phyloP scores from a whole-genome alignment of 106 monocot species.

The Cymbidium sinense region DNA sequence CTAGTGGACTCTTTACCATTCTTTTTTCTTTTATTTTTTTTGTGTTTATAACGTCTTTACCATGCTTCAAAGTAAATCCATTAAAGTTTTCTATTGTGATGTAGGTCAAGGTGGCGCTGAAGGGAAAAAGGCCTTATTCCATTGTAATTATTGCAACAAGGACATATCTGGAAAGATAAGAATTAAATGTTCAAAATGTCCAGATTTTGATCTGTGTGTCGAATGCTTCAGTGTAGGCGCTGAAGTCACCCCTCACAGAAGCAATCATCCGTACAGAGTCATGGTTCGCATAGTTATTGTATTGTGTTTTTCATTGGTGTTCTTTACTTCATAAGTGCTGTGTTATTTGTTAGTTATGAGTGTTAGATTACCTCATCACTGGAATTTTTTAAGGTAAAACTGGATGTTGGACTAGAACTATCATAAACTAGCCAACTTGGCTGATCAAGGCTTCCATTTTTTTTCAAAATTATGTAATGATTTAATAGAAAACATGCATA shows the following conservation, averaged over 20 bases:
- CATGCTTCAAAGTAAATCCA: neutral
- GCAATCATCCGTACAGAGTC: slow-evolving; percentile 92
- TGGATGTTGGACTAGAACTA: neutral
- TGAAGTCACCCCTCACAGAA: slow-evolving; percentile 93
- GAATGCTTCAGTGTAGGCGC: slow-evolving; percentile 98
- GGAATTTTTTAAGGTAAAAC: neutral
- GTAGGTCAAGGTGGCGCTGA: slow-evolving; percentile 57
- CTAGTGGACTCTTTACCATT: neutral
- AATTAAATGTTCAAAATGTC: slow-evolving; percentile 92
- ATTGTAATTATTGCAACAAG: slow-evolving; percentile 97
- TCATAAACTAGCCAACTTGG: neutral
- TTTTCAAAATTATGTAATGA: neutral
- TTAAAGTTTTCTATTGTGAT: neutral
- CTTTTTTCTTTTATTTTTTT: neutral
- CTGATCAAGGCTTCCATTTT: neutral
- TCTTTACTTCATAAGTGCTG: neutral
- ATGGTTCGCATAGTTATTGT: slow-evolving; percentile 65
- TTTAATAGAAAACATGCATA: neutral
- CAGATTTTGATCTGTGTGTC: slow-evolving; percentile 97
- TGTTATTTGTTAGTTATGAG: neutral
- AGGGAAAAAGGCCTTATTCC: slow-evolving; percentile 85
- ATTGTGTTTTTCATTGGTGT: neutral
- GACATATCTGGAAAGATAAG: slow-evolving; percentile 97
- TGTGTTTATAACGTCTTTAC: neutral
- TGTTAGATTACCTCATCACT: neutral